Base-by-base conservation (phyloP, 1,284 basidiomycete species). In the Rhizoctonia solani region DNA sequence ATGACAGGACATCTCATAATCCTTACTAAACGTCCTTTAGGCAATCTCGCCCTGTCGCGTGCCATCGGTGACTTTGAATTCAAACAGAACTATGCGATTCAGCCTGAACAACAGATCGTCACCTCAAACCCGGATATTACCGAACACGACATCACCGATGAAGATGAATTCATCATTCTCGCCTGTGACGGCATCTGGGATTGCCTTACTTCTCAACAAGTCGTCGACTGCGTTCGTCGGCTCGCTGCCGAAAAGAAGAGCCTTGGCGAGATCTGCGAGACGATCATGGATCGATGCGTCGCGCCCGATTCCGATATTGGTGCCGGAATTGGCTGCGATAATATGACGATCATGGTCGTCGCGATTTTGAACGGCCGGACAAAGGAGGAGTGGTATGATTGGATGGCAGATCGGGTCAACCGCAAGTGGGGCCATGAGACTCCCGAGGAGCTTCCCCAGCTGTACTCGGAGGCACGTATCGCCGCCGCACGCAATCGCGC, bases 151-250 rank as follows among this genome's bases (percentile, higher is more conserved):
- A 81, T 92, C 32, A 87, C 89, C 1, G 85, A 85, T 9, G 95
- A 99, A 70, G 97, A 99, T 75, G 97, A 99, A 77, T 99, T 99
- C 76, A 76, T 99, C 39, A 87, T 99, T 8, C 77, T 99, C 39
- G 97, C 97, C 11, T 99, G 97, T 78, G 97, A 99, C 77, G 95
- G 94, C 72, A 99, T 99, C 75, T 99, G 97, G 97, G 97, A 99
- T 77, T 98, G 96, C 75, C 79, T 99, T 46, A 86, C 85, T 25
- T 98, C 93, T 32, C 97, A 99, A 74, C 90, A 98, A 76, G 94
- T 92, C 29, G 84, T 98, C 69, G 92, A 99, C 79, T 89, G 93
- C 72, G 85, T 97, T 32, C 88, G 97, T 49, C 84, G 90, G 54
- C 85, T 90, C 69, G 82, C 98, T 41, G 88, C 93, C 13, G 83